These are phyloP conservation scores for Globisporangium rhizosaccharum DNA, from an alignment of 352 stramenopile genomes.

Conservation along the genomic window DNA sequence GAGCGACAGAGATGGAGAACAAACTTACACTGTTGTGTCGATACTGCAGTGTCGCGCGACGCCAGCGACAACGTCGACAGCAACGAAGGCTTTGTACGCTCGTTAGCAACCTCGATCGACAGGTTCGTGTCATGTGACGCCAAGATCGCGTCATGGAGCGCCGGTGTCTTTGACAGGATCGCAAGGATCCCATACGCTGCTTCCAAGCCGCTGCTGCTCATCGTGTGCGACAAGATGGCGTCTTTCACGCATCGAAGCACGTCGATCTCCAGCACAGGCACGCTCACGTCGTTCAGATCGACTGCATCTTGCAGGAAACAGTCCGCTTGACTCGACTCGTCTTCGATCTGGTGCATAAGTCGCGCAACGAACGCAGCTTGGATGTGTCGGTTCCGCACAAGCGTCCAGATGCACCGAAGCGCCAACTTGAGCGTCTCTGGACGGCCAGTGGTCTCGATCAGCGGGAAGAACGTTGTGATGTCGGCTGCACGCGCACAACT, in stretches of 20 bases:
- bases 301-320: no score
- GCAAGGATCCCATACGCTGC: constrained; percentile 4
- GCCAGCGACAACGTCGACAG: not conserved
- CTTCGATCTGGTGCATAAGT: no score
- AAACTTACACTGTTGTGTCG: constrained; percentile 2
- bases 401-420: no score
- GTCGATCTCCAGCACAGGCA: not conserved
- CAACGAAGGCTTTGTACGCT: not conserved
- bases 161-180: not conserved
- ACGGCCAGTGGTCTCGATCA: no score
- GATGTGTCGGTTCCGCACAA: no score
- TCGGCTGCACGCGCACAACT: not conserved
- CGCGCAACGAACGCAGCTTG: no score
- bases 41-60: not conserved
- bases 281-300: no score
- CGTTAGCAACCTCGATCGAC: not conserved
- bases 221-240: not conserved
- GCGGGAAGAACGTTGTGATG: not conserved
- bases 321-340: no score
- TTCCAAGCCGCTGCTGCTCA: not conserved
- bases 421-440: no score
- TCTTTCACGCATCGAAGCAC: not conserved
- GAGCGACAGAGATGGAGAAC: constrained; percentile 2
- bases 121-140: not conserved
- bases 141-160: not conserved